Base-by-base conservation (phyloP, 768 basidiomycete genomes). In the Gloeostereum incarnatum region DNA sequence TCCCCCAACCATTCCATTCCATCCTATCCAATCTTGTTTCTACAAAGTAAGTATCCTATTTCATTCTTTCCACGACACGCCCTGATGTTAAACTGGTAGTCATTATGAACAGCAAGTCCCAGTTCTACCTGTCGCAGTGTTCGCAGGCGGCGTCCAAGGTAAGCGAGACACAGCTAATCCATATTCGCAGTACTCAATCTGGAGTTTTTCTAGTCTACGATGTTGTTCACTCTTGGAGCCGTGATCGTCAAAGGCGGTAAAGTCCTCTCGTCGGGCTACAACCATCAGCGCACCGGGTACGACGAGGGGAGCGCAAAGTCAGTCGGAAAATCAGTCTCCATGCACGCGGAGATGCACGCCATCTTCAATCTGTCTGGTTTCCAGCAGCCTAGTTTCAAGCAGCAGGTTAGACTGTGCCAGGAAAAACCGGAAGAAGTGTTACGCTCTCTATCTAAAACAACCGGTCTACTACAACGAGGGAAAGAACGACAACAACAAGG, bases 261-360 rank as follows among this genome's bases (percentile, higher is more conserved):
- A 46, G 52, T 74, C 38, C 61, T 75, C 24, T 69, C 69, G 5
- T 60, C 60, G 6, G 72, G 73, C 10, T 63, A 66, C 43, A 76
- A 77, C 45, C 75, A 75, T 45, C 68, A 70, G 46, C 60, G 72
- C 25, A 59, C 72, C 18, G 68, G 69, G 41, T 75, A 74, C 48
- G 68, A 75, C 41, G 71, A 71, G 18, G 54, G 56, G 8, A 63
- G 68, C 32, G 49, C 58, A 20, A 47, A 41, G 26, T 58, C 54
- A 37, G 60, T 59, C 35, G 59, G 63, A 36, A 70, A 63, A 60
- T 54, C 58, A 14, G 41, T 61, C 11, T 62, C 57, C 2, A 61
- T 76, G 71, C 72, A 77, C 46, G 73, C 75, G 2, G 71, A 75
- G 56, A 76, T 75, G 75, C 68, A 75, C 45, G 68, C 66, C 20